A percentile compares a stretch with the other conserved stretches of the same genome.
Conservation (phyloP, 352 stramenopile species). For the Thalassiosira livingstoniorum region DNA sequence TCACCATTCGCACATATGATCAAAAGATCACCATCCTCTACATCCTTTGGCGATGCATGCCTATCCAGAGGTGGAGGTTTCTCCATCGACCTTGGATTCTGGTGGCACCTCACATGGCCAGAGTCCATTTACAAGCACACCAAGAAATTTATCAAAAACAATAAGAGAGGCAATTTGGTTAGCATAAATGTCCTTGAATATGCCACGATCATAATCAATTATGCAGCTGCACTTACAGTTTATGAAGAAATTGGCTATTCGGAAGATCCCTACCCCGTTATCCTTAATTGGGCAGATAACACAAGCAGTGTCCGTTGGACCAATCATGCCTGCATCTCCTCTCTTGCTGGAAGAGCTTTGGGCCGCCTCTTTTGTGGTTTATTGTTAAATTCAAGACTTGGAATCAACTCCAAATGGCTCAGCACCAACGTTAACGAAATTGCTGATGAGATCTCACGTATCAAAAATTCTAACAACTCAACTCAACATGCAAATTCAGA, state of each 20-base stretch:
- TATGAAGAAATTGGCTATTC: background rate
- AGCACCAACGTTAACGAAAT: too few relatives aligned
- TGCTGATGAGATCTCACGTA: too few relatives aligned
- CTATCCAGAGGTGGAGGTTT: conserved; percentile 25
- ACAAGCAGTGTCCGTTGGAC: too few relatives aligned
- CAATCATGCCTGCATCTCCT: too few relatives aligned
- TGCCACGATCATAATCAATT: conserved; percentile 43
- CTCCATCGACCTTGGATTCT: conserved; percentile 1
- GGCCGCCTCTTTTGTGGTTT: too few relatives aligned
- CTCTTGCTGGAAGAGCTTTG: too few relatives aligned
- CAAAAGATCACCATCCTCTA: background rate
- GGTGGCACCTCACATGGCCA: conserved; percentile 17
- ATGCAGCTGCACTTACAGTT: background rate
- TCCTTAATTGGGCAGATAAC: too few relatives aligned
- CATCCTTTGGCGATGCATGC: conserved; percentile 24
- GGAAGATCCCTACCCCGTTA: too few relatives aligned
- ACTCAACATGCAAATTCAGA: too few relatives aligned
- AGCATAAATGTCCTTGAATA: conserved; percentile 54
- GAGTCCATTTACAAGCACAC: conserved; percentile 13
- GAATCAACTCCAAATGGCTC: too few relatives aligned
- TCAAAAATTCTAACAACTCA: too few relatives aligned
- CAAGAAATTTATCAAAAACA: background rate
- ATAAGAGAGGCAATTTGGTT: conserved; percentile 23
- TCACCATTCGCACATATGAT: conserved; percentile 33
- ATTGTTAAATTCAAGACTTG: too few relatives aligned